A percentile compares a stretch with the other conserved stretches of the same genome.
Conservation (phyloP, 179 eudicot genomes). For the Silene vulgaris region DNA sequence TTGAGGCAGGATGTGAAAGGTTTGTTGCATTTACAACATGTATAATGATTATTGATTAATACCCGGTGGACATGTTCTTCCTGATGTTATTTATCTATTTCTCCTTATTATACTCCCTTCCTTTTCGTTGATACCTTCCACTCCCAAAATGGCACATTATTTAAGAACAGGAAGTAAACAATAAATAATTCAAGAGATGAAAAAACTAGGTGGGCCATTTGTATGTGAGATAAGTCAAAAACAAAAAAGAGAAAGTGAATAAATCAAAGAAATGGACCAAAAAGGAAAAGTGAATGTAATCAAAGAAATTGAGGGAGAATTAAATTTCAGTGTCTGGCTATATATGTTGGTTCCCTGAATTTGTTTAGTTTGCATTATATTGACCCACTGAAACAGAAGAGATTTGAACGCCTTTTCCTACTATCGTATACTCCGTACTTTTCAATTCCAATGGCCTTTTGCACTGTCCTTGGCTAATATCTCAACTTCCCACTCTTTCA, state of each 20-base stretch:
- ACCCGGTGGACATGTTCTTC: not conserved
- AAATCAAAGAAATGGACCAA: too few species aligned
- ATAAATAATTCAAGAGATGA: too few species aligned
- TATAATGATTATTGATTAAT: not conserved
- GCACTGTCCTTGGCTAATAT: not conserved
- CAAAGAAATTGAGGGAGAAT: not conserved
- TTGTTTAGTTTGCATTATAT: not conserved
- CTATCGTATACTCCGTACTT: not conserved
- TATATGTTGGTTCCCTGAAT: conserved; percentile 1
- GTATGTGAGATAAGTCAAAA: too few species aligned
- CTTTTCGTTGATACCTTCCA: too few species aligned
- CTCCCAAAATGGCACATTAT: too few species aligned
- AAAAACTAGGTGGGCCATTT: too few species aligned
- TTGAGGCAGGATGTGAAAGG: conserved; percentile 96
- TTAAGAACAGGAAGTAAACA: too few species aligned
- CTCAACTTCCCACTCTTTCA: not conserved
- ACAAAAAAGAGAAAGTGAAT: too few species aligned
- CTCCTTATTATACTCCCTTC: not conserved
- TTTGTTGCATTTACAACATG: conserved; percentile 21
- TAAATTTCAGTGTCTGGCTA: not conserved
- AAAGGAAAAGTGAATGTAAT: too few species aligned
- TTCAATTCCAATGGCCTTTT: not conserved
- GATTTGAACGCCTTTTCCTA: conserved; percentile 4
- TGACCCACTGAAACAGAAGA: not conserved
- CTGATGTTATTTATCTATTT: not conserved